phyloP scores from a whole-genome alignment of 2,329 filamentous ascomycete genomes.

The Pestalotiopsis sp. region DNA sequence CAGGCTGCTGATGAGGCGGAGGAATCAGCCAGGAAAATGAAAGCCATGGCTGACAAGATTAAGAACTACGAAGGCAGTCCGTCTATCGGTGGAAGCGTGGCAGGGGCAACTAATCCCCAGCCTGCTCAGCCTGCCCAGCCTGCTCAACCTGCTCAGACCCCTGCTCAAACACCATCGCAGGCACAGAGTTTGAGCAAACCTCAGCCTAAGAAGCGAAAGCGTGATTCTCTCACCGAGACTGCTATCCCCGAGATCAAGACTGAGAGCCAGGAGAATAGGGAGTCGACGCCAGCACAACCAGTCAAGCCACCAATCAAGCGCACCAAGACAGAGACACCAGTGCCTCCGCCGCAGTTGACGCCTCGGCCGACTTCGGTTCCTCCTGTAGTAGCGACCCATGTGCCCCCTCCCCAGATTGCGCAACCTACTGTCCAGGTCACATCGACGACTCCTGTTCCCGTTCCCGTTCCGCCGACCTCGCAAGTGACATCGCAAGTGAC shows the following conservation, averaged over 20 bases:
- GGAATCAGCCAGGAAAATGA: conserved; percentile 56
- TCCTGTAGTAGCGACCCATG: conserved; percentile 31
- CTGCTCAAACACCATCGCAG: conserved; percentile 21
- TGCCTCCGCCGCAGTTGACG: conserved; percentile 45
- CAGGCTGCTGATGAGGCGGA: conserved; percentile 64
- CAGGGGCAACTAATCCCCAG: conserved; percentile 19
- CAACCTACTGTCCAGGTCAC: conserved; percentile 25
- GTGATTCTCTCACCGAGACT: conserved; percentile 38
- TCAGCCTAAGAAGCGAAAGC: conserved; percentile 46
- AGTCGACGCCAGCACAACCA: conserved; percentile 22
- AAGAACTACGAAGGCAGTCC: conserved; percentile 36
- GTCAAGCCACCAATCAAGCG: conserved; percentile 48
- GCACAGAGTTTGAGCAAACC: conserved; percentile 26
- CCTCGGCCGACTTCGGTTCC: conserved; percentile 33
- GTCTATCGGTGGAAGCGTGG: conserved; percentile 27
- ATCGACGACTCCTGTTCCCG: conserved; percentile 35
- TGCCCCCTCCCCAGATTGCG: conserved; percentile 32
- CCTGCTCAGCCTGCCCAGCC: conserved; percentile 10
- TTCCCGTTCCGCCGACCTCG: conserved; percentile 17
- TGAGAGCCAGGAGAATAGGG: conserved; percentile 28
- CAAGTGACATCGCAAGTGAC: neutral
- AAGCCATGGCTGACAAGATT: conserved; percentile 48
- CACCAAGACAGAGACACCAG: conserved; percentile 59
- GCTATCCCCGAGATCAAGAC: conserved; percentile 29
- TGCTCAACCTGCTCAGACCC: conserved; percentile 8